Evolutionary conservation across 2,329 filamentous ascomycete genomes (phyloP).

Genomic region (Didymella segeticola): DNA sequence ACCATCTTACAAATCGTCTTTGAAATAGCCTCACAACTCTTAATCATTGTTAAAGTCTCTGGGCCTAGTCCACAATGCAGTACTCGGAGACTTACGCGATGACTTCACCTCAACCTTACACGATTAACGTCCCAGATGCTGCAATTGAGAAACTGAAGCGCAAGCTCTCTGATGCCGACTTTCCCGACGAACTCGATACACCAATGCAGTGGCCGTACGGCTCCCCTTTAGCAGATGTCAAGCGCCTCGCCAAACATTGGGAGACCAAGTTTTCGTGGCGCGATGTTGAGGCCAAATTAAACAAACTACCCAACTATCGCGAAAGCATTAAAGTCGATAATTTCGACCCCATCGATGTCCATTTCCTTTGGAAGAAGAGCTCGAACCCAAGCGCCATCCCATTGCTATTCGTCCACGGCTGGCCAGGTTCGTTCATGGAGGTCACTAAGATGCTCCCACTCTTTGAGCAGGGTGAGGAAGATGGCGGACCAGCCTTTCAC

Average conservation of each 20-base stretch:
- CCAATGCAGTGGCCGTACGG: conserved; percentile 64
- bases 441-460: conserved; percentile 65
- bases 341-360: conserved; percentile 66
- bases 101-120: conserved; percentile 32
- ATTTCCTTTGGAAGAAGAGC: conserved; percentile 68
- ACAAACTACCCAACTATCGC: conserved; percentile 66
- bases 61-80: background rate
- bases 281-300: conserved; percentile 63
- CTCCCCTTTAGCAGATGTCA: conserved; percentile 65
- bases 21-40: background rate
- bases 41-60: background rate
- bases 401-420: conserved; percentile 72
- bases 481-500: conserved; percentile 57
- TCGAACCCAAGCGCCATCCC: conserved; percentile 63
- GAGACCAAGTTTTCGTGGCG: conserved; percentile 66
- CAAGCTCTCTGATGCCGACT: conserved; percentile 62
- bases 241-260: conserved; percentile 66
- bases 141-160: conserved; percentile 61
- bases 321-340: conserved; percentile 62
- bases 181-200: conserved; percentile 62
- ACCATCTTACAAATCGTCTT: conserved; percentile 5
- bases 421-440: conserved; percentile 74
- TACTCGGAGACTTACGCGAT: background rate
- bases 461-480: conserved; percentile 42
- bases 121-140: conserved; percentile 45